A percentile compares a stretch with the other conserved stretches of the same genome.
Evolutionary conservation across 2,329 filamentous ascomycete species (phyloP).

Genomic region (Macrophomina tecta): DNA sequence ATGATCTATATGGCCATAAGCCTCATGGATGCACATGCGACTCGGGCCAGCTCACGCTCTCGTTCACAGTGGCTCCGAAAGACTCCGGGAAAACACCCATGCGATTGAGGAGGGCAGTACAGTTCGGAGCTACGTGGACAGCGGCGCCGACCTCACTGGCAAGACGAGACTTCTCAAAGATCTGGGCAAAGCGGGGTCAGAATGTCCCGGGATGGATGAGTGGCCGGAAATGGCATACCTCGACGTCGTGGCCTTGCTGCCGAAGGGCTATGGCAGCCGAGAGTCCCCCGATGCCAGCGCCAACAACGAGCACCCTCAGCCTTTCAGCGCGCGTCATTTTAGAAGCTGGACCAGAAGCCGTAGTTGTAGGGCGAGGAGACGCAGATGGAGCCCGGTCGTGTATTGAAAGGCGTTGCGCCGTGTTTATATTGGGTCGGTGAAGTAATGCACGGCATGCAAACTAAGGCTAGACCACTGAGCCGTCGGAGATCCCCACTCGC

Average conservation of each 20-base stretch:
- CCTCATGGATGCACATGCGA: not conserved
- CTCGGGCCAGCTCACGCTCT: not conserved
- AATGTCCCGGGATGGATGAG: not conserved
- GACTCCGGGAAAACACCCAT: constrained; percentile 51
- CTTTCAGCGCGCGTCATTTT: not conserved
- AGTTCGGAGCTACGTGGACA: constrained; percentile 68
- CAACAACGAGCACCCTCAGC: constrained; percentile 44
- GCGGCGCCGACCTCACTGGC: constrained; percentile 65
- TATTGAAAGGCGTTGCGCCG: not conserved
- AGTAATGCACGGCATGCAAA: not conserved
- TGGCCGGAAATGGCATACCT: not conserved
- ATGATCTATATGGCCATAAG: not conserved
- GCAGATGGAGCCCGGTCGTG: not conserved
- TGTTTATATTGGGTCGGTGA: not conserved
- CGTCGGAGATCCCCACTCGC: constrained; percentile 16
- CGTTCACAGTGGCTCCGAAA: constrained; percentile 42
- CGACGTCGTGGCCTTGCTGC: constrained; percentile 58
- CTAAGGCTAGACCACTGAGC: not conserved
- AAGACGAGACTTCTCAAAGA: constrained; percentile 64
- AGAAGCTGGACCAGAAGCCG: not conserved
- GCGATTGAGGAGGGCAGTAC: constrained; percentile 61
- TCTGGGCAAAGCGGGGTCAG: constrained; percentile 37
- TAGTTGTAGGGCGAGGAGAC: too few species aligned
- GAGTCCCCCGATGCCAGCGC: constrained; percentile 60
- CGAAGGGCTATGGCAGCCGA: constrained; percentile 60